Conservation (phyloP, 2,329 filamentous ascomycete genomes). For the Fusarium anguioides region DNA sequence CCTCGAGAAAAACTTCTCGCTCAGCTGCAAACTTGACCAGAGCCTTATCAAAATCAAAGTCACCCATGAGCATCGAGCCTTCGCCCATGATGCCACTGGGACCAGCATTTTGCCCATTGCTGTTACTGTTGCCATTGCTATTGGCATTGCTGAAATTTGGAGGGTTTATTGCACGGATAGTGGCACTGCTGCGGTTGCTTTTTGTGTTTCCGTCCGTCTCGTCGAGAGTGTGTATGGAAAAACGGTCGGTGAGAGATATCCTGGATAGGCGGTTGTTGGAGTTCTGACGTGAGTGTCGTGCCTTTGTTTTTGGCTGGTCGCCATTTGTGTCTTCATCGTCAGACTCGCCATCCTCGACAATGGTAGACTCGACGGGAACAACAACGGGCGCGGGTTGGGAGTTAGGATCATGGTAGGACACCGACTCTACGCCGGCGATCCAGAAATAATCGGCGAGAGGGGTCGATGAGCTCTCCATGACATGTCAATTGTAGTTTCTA, state of each 20-base stretch:
- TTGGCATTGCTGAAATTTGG: conserved; percentile 42
- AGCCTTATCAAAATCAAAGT: conserved; percentile 94
- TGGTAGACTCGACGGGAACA: conserved; percentile 65
- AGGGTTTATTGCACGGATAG: conserved; percentile 62
- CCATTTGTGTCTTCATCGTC: conserved; percentile 55
- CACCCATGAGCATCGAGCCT: conserved; percentile 58
- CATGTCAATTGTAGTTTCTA: conserved; percentile 53
- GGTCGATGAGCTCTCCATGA: conserved; percentile 70
- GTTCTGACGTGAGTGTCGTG: conserved; percentile 70
- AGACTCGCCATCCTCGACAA: conserved; percentile 71
- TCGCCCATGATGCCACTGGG: conserved; percentile 46
- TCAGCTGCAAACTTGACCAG: conserved; percentile 96
- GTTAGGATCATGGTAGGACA: conserved; percentile 70
- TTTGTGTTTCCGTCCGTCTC: conserved; percentile 67
- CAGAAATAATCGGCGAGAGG: conserved; percentile 81
- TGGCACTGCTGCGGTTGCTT: conserved; percentile 75
- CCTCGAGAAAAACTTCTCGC: conserved; percentile 91
- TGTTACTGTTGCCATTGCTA: conserved; percentile 37
- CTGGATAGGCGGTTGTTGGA: conserved; percentile 70
- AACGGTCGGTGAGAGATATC: conserved; percentile 60
- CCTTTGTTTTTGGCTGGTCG: conserved; percentile 39
- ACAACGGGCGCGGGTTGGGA: conserved; percentile 41
- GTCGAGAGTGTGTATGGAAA: conserved; percentile 67
- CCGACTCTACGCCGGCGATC: conserved; percentile 77
- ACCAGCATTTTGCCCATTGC: conserved; percentile 30